Evolutionary conservation across 768 basidiomycete species (phyloP).

Genomic region (Leccinum variicolor): DNA sequence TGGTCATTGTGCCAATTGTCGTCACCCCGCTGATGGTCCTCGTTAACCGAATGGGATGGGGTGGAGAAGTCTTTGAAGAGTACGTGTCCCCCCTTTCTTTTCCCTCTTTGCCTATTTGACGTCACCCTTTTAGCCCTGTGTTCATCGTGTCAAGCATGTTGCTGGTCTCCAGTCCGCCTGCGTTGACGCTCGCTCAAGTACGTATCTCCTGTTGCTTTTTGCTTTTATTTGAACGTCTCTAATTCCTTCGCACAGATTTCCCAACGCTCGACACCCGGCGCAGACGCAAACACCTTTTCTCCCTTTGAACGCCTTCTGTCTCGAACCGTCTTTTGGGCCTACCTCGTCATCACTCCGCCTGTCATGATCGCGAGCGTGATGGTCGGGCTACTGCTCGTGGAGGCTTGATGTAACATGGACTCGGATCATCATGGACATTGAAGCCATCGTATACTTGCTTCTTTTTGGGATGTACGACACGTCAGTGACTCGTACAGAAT

Average conservation of each 20-base stretch:
- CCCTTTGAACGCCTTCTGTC: constrained; percentile 85
- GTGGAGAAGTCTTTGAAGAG: constrained; percentile 62
- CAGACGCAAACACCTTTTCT: constrained; percentile 5
- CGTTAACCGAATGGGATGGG: constrained; percentile 47
- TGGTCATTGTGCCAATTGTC: constrained; percentile 80
- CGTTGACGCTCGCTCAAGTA: constrained; percentile 63
- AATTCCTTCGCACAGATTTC: constrained; percentile 14
- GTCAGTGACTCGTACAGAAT: neutral
- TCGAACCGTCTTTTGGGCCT: constrained; percentile 91
- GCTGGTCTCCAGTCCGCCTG: constrained; percentile 79
- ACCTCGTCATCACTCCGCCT: constrained; percentile 85
- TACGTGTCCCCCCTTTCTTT: constrained; percentile 51
- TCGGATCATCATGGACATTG: neutral
- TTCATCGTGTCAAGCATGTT: constrained; percentile 85
- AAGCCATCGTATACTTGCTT: neutral
- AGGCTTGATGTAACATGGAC: constrained; percentile 25
- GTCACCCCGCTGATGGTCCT: constrained; percentile 74
- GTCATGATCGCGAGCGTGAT: constrained; percentile 78
- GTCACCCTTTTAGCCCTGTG: constrained; percentile 49
- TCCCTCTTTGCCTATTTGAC: neutral
- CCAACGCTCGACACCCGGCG: constrained; percentile 5
- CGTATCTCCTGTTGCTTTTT: neutral
- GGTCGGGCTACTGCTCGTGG: constrained; percentile 61
- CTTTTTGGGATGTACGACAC: neutral
- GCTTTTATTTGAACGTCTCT: neutral